Conservation (phyloP, 345 rosid species). For the Salix viminalis region DNA sequence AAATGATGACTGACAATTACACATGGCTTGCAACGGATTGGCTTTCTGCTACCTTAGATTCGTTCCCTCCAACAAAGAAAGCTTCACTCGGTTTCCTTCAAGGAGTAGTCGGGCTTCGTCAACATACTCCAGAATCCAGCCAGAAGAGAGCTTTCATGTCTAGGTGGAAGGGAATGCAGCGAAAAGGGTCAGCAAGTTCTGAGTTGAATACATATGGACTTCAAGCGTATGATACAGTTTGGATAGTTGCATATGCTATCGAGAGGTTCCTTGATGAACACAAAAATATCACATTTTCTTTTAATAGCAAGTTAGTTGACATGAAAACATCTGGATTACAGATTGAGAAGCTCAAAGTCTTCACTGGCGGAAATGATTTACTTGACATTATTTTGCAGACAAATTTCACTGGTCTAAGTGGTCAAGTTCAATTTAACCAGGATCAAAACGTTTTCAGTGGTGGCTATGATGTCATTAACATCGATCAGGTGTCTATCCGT, state of each 20-base stretch:
- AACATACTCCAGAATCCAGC: slow-evolving; percentile 53
- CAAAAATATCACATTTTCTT: slow-evolving; percentile 56
- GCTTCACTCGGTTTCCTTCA: slow-evolving; percentile 31
- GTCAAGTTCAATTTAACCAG: slow-evolving; percentile 53
- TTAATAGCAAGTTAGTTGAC: slow-evolving; percentile 29
- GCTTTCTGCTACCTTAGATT: slow-evolving; percentile 75
- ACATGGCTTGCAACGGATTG: slow-evolving; percentile 93
- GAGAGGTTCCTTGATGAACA: slow-evolving; percentile 46
- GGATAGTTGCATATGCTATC: slow-evolving; percentile 64
- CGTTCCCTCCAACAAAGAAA: slow-evolving; percentile 34
- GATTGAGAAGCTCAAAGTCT: slow-evolving; percentile 53
- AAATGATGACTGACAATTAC: slow-evolving; percentile 62
- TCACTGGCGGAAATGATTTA: slow-evolving; percentile 51
- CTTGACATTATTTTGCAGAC: slow-evolving; percentile 45
- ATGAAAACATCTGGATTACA: slow-evolving; percentile 25
- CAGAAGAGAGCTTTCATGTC: slow-evolving; percentile 43
- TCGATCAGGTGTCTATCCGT: slow-evolving; percentile 34
- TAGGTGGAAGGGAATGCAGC: slow-evolving; percentile 48
- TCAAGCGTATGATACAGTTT: slow-evolving; percentile 83
- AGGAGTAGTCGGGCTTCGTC: slow-evolving; percentile 75
- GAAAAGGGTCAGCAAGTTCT: slow-evolving; percentile 34
- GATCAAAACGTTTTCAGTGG: slow-evolving; percentile 41
- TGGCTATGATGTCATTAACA: slow-evolving; percentile 76
- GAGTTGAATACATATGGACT: slow-evolving; percentile 59
- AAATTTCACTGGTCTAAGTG: slow-evolving; percentile 71